Base-by-base conservation (phyloP, 495 filamentous ascomycete species). In the Xylaria flabelliformis region DNA sequence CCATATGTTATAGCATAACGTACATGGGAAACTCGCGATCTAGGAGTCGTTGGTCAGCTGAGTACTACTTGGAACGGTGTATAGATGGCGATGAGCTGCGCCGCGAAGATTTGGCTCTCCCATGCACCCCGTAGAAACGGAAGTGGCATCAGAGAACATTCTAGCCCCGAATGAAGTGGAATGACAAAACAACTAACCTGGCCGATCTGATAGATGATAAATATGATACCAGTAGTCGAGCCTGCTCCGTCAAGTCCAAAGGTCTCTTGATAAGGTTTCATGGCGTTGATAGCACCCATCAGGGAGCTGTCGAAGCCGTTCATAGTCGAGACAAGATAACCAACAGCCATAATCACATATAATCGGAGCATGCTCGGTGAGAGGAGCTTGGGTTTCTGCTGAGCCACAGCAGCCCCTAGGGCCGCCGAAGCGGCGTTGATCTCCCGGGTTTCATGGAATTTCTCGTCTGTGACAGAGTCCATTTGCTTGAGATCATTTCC, bases 361-460 rank as follows among this genome's bases (percentile, higher is more conserved):
- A 86, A 78, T 81, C 85, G 84, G 21, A 88, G 12, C 77, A 87
- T 86, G 73, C 79, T 83, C 72, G 74, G 80, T 26, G 81, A 86
- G 56, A 79, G 74, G 26, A 85, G 73, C 5, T 69, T 78, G 19
- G 85, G 84, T 72, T 85, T 85, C 73, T 83, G 77, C 69, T 78
- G 74, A 39, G 79, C 74, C 17, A 82, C 77, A 21, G 83, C 85
- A 46, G 80, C 82, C 19, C 81, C 82, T 62, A 84, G 73, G 12
- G 80, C 81, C 15, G 80, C 82, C 61, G 78, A 80, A 3, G 82
- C 78, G 21, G 78, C 72, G 55, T 71, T 74, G 1, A 77, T 71
- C 21, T 79, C 58, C 0, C 58, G 58, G 4, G 68, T 63, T 10
- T 13, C 68, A 62, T 70, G n/a, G 29, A 50, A 24, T n/a, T 70